Percentiles rank a stretch among this genome's conserved stretches.
These are phyloP conservation scores for Candida pseudocylindracea DNA, from an alignment of 1,139 yeast genomes.

Conservation along the genomic window DNA sequence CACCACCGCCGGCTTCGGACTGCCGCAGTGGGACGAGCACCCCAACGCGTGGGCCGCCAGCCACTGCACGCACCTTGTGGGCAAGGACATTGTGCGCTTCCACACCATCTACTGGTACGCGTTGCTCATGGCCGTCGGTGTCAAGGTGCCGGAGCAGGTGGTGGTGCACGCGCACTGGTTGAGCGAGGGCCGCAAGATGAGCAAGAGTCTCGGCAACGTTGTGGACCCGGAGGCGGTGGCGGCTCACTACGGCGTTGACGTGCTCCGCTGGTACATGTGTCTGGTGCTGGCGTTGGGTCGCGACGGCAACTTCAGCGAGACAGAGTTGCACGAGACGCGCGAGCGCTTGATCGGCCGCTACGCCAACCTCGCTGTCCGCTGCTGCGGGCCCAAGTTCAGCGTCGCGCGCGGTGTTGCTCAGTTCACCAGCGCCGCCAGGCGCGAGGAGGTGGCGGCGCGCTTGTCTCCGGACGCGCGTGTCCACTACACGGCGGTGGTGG, in stretches of 20 bases:
- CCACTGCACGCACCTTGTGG: conserved; percentile 68
- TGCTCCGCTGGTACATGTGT: conserved; percentile 53
- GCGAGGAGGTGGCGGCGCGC: too few species aligned
- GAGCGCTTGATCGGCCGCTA: conserved; percentile 60
- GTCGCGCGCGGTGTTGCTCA: conserved; percentile 20
- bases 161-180: conserved; percentile 94
- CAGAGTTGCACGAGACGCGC: conserved; percentile 29
- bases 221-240: conserved; percentile 63
- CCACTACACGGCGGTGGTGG: too few species aligned
- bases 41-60: conserved; percentile 21
- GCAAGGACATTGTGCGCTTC: conserved; percentile 76
- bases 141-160: conserved; percentile 48
- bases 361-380: conserved; percentile 57
- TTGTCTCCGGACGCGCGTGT: too few species aligned
- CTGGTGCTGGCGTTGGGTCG: conserved; percentile 54
- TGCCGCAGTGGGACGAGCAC: conserved; percentile 11
- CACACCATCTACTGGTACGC: conserved; percentile 95
- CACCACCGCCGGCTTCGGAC: conserved; percentile 41
- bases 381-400: conserved; percentile 49
- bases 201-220: conserved; percentile 86
- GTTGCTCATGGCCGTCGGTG: conserved; percentile 61
- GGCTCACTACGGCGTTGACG: conserved; percentile 44
- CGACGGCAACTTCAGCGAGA: conserved; percentile 63
- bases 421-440: too few species aligned
- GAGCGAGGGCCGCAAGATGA: conserved; percentile 77